These are phyloP conservation scores for Nitzschia sp. DNA, from an alignment of 108 stramenopile genomes.

Conservation along the genomic window DNA sequence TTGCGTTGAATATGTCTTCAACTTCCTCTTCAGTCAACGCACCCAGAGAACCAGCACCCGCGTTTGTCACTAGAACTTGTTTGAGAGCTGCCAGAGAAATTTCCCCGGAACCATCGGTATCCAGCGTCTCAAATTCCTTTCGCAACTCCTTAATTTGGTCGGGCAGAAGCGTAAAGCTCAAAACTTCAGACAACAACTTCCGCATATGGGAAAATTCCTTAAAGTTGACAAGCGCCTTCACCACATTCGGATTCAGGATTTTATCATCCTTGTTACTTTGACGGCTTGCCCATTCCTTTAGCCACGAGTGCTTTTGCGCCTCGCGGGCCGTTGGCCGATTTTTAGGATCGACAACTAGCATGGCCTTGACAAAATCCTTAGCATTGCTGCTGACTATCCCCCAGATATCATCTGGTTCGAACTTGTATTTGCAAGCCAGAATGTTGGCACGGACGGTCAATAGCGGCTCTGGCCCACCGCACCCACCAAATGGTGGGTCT, in stretches of 20 bases:
- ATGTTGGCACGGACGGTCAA: constrained; percentile 74
- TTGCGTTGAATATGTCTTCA: constrained; percentile 79
- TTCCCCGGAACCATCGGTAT: constrained; percentile 73
- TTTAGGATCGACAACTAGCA: constrained; percentile 83
- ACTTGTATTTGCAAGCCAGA: constrained; percentile 51
- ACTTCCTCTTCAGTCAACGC: constrained; percentile 76
- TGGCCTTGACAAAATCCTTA: constrained; percentile 75
- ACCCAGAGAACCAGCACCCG: constrained; percentile 71
- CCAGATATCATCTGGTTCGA: constrained; percentile 73
- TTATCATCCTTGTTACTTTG: constrained; percentile 31
- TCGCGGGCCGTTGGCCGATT: constrained; percentile 80
- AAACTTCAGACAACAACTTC: constrained; percentile 75
- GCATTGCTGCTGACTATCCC: constrained; percentile 66
- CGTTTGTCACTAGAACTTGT: constrained; percentile 71
- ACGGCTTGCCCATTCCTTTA: constrained; percentile 64
- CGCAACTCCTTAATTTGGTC: constrained; percentile 79
- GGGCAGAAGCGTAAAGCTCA: constrained; percentile 79
- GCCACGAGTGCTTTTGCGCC: constrained; percentile 82
- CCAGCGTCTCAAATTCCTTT: constrained; percentile 79
- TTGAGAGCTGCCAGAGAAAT: constrained; percentile 66
- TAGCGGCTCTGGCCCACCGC: constrained; percentile 75
- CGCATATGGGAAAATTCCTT: constrained; percentile 81
- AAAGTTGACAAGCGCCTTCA: constrained; percentile 68
- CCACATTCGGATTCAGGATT: constrained; percentile 66
- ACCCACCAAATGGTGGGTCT: constrained; percentile 82